Conservation (phyloP, 192 early-diverging fungal species). For the Mortierella hygrophila region DNA sequence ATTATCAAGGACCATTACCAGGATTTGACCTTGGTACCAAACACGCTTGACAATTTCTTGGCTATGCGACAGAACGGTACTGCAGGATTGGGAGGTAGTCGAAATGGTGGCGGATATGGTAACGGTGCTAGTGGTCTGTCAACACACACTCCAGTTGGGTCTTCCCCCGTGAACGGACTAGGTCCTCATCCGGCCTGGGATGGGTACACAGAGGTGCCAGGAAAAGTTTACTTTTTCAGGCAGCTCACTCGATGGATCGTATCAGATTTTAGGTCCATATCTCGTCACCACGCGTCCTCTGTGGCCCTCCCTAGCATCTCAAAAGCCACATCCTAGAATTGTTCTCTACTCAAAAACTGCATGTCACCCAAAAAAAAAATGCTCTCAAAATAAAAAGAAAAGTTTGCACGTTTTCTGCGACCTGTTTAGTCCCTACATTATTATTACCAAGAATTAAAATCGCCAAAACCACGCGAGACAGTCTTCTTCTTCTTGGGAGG, state of each 20-base stretch:
- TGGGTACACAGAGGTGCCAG: conserved; percentile 44
- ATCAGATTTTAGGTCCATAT: conserved; percentile 27
- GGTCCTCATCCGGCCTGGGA: conserved; percentile 54
- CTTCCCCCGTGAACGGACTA: background rate
- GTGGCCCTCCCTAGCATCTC: background rate
- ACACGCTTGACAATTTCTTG: conserved; percentile 29
- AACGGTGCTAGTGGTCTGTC: background rate
- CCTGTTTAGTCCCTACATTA: background rate
- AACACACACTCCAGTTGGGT: conserved; percentile 4
- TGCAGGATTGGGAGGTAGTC: background rate
- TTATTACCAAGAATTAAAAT: conserved; percentile 62
- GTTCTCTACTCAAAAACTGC: background rate
- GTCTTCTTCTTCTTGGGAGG: conserved; percentile 55
- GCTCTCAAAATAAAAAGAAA: background rate
- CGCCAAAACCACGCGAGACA: conserved; percentile 47
- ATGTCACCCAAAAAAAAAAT: background rate
- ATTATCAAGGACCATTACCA: conserved; percentile 52
- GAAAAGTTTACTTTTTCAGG: conserved; percentile 40
- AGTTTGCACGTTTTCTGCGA: background rate
- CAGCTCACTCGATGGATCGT: conserved; percentile 49
- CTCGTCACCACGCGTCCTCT: conserved; percentile 7
- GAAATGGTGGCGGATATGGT: background rate
- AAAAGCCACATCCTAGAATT: background rate
- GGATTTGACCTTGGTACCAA: conserved; percentile 37
- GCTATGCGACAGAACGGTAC: conserved; percentile 2